These are phyloP conservation scores for Quercus bicolor DNA, from an alignment of 306 rosid species.

Conservation along the genomic window DNA sequence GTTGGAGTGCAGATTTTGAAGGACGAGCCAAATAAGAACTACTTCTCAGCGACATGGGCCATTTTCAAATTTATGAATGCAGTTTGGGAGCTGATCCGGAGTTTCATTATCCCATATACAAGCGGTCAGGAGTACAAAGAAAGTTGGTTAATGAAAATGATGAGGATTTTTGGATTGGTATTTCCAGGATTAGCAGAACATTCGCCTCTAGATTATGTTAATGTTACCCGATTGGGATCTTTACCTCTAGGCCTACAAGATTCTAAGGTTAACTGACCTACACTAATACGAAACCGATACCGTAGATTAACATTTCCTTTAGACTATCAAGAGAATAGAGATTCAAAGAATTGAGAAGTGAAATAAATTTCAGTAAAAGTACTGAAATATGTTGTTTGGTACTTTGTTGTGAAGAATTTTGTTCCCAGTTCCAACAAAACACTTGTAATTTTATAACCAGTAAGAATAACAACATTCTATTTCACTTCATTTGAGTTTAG, in stretches of 20 bases:
- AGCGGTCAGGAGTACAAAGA: slow-evolving; percentile 47
- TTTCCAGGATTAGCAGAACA: slow-evolving; percentile 69
- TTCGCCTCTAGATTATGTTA: slow-evolving; percentile 52
- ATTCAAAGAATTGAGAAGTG: too few species aligned
- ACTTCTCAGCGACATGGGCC: slow-evolving; percentile 48
- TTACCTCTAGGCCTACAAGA: slow-evolving; percentile 1
- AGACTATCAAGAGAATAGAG: too few species aligned
- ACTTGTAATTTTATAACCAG: too few species aligned
- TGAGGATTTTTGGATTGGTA: slow-evolving; percentile 52
- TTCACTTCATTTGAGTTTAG: too few species aligned
- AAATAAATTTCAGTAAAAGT: too few species aligned
- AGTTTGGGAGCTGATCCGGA: slow-evolving; percentile 66
- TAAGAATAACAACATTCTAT: too few species aligned
- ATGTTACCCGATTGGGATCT: slow-evolving; percentile 45
- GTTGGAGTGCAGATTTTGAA: slow-evolving; percentile 37
- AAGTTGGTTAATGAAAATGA: slow-evolving; percentile 37
- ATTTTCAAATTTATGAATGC: slow-evolving; percentile 57
- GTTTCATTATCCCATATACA: slow-evolving; percentile 40
- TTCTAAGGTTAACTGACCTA: slow-evolving; percentile 26
- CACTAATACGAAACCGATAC: too few species aligned
- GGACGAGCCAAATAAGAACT: slow-evolving; percentile 82
- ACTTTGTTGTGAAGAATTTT: too few species aligned
- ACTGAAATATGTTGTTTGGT: too few species aligned
- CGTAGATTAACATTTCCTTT: too few species aligned
- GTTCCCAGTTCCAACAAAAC: too few species aligned